Conservation (phyloP, 2,329 filamentous ascomycete species). For the Pyrenophora seminiperda region DNA sequence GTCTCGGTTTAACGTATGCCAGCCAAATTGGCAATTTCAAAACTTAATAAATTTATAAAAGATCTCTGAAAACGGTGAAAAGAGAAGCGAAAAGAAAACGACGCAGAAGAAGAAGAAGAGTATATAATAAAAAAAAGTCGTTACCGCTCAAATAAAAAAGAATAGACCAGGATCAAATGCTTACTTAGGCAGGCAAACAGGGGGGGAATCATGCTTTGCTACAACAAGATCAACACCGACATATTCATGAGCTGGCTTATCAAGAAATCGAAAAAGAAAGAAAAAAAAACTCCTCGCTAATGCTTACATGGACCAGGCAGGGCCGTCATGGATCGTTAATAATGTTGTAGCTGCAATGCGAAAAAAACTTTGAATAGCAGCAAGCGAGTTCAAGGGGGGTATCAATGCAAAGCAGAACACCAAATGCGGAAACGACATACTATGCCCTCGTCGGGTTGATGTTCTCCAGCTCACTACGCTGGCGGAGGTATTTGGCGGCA, state of each 20-base stretch:
- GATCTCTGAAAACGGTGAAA: no score
- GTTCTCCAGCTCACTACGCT: slow-evolving; percentile 67
- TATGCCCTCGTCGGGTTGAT: slow-evolving; percentile 53
- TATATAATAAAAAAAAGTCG: no score
- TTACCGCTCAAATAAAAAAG: no score
- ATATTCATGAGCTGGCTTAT: no score
- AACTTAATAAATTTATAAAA: no score
- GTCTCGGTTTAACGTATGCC: no score
- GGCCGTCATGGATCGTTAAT: slow-evolving; percentile 10
- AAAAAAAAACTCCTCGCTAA: slow-evolving; percentile 18
- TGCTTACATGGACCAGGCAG: no score
- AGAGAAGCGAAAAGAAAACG: no score
- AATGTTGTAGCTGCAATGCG: slow-evolving; percentile 12
- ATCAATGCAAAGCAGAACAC: slow-evolving; percentile 20
- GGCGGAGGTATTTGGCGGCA: slow-evolving; percentile 79
- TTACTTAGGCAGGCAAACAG: neutral
- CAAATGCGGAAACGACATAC: slow-evolving; percentile 21
- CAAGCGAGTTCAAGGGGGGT: slow-evolving; percentile 8
- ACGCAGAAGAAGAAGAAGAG: no score
- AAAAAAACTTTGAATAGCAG: slow-evolving; percentile 8
- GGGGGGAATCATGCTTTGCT: neutral
- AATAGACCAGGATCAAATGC: no score
- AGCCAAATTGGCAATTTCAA: no score
- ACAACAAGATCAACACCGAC: no score
- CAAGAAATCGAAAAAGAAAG: neutral